Evolutionary conservation across 2,329 filamentous ascomycete genomes (phyloP).

Genomic region (Nemania sp.): DNA sequence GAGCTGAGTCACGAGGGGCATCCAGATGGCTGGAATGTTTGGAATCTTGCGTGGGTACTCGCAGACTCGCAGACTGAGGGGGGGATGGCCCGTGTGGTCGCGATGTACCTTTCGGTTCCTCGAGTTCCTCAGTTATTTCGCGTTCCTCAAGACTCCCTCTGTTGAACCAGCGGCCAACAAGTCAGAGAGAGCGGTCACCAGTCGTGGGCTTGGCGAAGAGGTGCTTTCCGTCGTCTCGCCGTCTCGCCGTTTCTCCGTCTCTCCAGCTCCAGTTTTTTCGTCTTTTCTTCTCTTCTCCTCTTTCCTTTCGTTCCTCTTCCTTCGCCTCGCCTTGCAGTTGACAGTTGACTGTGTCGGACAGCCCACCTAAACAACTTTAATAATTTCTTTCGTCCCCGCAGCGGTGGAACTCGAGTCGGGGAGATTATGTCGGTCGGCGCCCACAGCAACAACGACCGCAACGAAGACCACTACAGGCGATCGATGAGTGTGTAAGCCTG

Average conservation of each 20-base stretch:
- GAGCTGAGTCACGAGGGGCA: slow-evolving; percentile 21
- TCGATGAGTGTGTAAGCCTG: slow-evolving; percentile 3
- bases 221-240: not conserved
- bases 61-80: not conserved
- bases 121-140: not conserved
- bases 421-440: slow-evolving; percentile 16
- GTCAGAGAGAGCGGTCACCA: not conserved
- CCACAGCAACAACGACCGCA: not conserved
- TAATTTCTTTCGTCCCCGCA: slow-evolving; percentile 27
- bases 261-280: no score
- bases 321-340: slow-evolving; percentile 15
- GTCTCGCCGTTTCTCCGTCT: not conserved
- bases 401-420: slow-evolving; percentile 26
- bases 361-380: not conserved
- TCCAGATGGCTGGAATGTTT: slow-evolving; percentile 23
- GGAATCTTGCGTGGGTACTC: slow-evolving; percentile 14
- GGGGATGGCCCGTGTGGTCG: not conserved
- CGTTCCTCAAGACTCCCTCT: no score
- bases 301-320: slow-evolving; percentile 6
- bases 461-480: not conserved
- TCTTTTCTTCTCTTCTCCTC: not conserved
- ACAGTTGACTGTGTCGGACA: slow-evolving; percentile 12
- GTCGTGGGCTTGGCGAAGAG: not conserved
- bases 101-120: not conserved
- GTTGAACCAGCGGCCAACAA: not conserved